Evolutionary conservation across 1,139 yeast species (phyloP).

Genomic region (Pichia inconspicua): DNA sequence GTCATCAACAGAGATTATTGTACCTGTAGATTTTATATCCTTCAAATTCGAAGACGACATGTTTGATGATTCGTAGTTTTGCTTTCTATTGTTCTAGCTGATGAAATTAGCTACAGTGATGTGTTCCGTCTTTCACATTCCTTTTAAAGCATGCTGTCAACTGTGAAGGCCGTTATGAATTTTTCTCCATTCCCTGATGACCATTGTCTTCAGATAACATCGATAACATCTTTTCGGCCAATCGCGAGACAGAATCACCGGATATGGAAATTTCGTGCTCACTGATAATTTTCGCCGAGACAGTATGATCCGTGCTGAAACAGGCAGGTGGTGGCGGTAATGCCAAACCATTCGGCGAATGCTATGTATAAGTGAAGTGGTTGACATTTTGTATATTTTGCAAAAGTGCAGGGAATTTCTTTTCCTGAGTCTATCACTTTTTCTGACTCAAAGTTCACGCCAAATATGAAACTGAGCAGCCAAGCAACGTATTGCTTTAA

Average conservation of each 20-base stretch:
- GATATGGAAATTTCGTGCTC: not conserved
- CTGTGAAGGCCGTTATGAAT: not conserved
- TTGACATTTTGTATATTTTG: no score
- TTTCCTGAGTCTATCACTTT: no score
- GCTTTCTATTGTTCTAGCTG: no score
- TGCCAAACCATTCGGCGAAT: not conserved
- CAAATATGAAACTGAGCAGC: no score
- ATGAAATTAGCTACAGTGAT: no score
- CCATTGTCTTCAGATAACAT: not conserved
- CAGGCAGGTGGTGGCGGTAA: not conserved
- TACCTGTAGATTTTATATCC: slow-evolving; percentile 12
- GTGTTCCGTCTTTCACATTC: not conserved
- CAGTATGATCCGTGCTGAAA: not conserved
- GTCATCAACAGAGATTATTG: slow-evolving; percentile 26
- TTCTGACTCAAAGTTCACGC: no score
- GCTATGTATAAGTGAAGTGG: no score
- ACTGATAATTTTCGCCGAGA: not conserved
- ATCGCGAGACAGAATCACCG: not conserved
- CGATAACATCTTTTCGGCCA: not conserved
- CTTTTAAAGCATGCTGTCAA: not conserved
- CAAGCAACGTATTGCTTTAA: no score
- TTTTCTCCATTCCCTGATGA: no score
- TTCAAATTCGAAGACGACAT: slow-evolving; percentile 2
- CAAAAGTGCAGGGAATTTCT: no score
- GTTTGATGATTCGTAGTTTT: not conserved